These are phyloP conservation scores for Friedmanniomyces simplex DNA, from an alignment of 495 filamentous ascomycete species.

Conservation along the genomic window DNA sequence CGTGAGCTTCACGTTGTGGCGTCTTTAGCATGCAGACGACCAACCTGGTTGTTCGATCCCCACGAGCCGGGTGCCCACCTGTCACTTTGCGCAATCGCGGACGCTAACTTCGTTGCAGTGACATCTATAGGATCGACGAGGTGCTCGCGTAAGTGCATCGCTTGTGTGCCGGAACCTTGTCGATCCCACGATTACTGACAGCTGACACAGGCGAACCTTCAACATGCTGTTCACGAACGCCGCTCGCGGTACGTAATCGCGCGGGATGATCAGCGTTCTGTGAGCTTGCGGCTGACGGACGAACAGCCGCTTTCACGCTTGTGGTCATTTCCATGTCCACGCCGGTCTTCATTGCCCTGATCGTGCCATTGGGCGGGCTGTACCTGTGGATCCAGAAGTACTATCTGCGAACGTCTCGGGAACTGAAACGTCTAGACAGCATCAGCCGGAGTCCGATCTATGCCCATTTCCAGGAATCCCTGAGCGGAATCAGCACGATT, in stretches of 20 bases:
- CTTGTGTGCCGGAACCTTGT: slow-evolving; percentile 2
- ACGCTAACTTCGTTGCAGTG: slow-evolving; percentile 45
- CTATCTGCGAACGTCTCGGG: slow-evolving; percentile 90
- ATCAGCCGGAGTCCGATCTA: slow-evolving; percentile 91
- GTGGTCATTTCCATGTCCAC: slow-evolving; percentile 72
- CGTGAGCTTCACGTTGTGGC: neutral
- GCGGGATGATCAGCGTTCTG: neutral
- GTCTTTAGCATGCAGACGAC: neutral
- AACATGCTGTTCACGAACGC: slow-evolving; percentile 73
- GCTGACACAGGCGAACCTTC: slow-evolving; percentile 31
- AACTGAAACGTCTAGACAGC: slow-evolving; percentile 93
- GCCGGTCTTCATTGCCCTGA: slow-evolving; percentile 68
- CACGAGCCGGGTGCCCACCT: neutral
- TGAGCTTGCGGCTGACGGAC: slow-evolving; percentile 4
- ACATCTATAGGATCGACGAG: slow-evolving; percentile 93
- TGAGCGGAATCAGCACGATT: slow-evolving; percentile 93
- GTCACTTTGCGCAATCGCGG: neutral
- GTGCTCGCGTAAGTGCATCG: slow-evolving; percentile 57
- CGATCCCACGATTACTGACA: slow-evolving; percentile 12
- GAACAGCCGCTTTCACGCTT: slow-evolving; percentile 56
- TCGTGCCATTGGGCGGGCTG: slow-evolving; percentile 67
- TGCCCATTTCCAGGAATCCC: slow-evolving; percentile 96
- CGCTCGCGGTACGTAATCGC: slow-evolving; percentile 52
- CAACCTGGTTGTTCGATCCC: neutral
- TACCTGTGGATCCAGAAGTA: slow-evolving; percentile 96